Base-by-base conservation (phyloP, 768 basidiomycete genomes). In the Calocera viscosa region DNA sequence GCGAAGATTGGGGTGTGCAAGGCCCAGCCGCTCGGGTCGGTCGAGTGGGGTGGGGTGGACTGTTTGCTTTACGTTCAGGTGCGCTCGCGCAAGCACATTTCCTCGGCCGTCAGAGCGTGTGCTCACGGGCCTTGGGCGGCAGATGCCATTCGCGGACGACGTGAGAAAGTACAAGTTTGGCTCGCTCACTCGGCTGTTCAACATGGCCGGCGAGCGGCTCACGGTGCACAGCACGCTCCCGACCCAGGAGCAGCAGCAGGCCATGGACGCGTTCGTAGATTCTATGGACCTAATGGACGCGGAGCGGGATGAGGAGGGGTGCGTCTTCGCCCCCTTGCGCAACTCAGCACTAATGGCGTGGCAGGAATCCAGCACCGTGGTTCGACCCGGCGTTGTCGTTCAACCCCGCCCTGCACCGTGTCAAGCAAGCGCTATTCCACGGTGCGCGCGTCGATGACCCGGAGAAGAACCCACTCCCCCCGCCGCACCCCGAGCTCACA, bases 101-200 rank as follows among this genome's bases (percentile, higher is more conserved):
- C 43, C 22, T 49, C 17, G 32, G 38, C 10, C 16, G 53, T 5
- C 30, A 49, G n/a, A 22, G 17, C 39, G n/a, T 35, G 49, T 43
- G n/a, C 34, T 65, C 33, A 53, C 47, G 24, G 49, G n/a, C n/a
- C n/a, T n/a, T n/a, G n/a, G n/a, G 67, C 40, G 43, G 11, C 70
- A 94, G 92, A 84, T 97, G 83, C 95, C 95, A 0, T 97, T 96
- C 73, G 92, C 92, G 1, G 95, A 99, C 74, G 95, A 99, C 71
- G 81, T 93, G 65, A 85, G 93, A 67, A 89, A 86, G 70, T 92
- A 91, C 75, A 85, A 84, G 11, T 97, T 99, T 74, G 84, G 88
- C 0, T 90, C 90, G 0, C 81, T 98, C 33, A 84, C 86, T 49
- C 80, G 80, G 11, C 81, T 95, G 17, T 78, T 87, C 67, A 87